Conservation (phyloP, 1,284 basidiomycete genomes). For the Ustilago lituana region DNA sequence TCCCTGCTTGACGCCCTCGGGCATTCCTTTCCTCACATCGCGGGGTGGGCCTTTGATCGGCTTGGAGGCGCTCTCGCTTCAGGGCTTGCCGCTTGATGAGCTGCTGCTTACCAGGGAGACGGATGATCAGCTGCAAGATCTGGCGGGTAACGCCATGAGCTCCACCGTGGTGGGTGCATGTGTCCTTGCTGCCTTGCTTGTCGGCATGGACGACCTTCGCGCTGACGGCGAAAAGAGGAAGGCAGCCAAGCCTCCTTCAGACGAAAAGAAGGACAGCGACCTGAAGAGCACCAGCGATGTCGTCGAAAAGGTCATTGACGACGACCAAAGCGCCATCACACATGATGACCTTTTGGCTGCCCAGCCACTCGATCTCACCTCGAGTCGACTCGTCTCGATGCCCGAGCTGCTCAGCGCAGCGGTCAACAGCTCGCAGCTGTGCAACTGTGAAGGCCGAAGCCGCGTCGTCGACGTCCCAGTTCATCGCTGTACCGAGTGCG, state of each 20-base stretch:
- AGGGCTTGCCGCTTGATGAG: slow-evolving; percentile 90
- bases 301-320: slow-evolving; percentile 69
- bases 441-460: slow-evolving; percentile 86
- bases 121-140: slow-evolving; percentile 90
- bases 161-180: slow-evolving; percentile 93
- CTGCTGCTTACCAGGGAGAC: slow-evolving; percentile 89
- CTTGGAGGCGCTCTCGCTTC: slow-evolving; percentile 88
- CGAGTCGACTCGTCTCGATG: slow-evolving; percentile 41
- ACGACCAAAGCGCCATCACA: slow-evolving; percentile 69
- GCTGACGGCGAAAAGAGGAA: slow-evolving; percentile 30
- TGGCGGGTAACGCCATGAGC: slow-evolving; percentile 94
- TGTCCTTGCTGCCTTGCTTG: slow-evolving; percentile 80
- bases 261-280: slow-evolving; percentile 72
- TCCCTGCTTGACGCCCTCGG: slow-evolving; percentile 90
- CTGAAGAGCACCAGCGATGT: slow-evolving; percentile 70
- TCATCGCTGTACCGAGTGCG: slow-evolving; percentile 79
- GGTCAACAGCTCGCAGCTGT: slow-evolving; percentile 78
- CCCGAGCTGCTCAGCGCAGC: slow-evolving; percentile 75
- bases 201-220: slow-evolving; percentile 47
- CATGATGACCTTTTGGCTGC: slow-evolving; percentile 67
- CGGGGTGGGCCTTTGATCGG: slow-evolving; percentile 97
- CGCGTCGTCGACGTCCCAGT: slow-evolving; percentile 74
- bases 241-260: slow-evolving; percentile 68
- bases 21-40: slow-evolving; percentile 95
- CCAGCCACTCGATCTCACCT: slow-evolving; percentile 40